Evolutionary conservation across 129 eudicot genomes (phyloP), one percentile per base, ranked within the genome.

Genomic region (Ambrosia trifida): DNA sequence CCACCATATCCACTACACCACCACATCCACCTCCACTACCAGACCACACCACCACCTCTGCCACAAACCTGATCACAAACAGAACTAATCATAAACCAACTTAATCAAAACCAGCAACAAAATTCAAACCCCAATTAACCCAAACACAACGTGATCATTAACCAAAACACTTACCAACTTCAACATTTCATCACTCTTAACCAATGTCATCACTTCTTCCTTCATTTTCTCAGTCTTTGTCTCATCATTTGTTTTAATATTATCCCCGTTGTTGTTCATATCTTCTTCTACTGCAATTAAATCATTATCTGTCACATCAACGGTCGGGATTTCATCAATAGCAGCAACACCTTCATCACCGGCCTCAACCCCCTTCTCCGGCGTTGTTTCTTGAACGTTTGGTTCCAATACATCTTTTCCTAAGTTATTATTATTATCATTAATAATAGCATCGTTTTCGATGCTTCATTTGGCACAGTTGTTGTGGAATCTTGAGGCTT

Each of bases 81-180:
- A n/a, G n/a, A n/a, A n/a, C n/a, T 2, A 74, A 47, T 78, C 24
- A 66, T 12, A 19, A 50, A 72, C 57, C 79, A 44, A 45, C 45
- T 11, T 36, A 45, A 24, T 35, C 72, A 62, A 65, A 14, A 67
- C 77, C 58, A 59, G 70, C 33, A 57, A 16, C 54, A 35, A 17
- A 30, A 24, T 24, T 1, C 28, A 24, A 24, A 33, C 2, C 75
- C n/a, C 40, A 74, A 7, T 24, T 18, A 50, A 24, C 19, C 45
- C 47, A 46, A 81, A 28, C 46, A 47, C 47, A 10, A 38, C 2
- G 35, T 50, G 36, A 50, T 41, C 24, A 53, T 30, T n/a, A 8
- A 66, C 47, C 35, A 62, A 10, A 57, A 61, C 70, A 56, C 86
- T 64, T 60, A 95, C 99, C 47, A 49, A 17, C 9, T 77, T 52